Evolutionary conservation across 2,329 filamentous ascomycete genomes (phyloP).

Genomic region (Penicillium aurantiogriseum): DNA sequence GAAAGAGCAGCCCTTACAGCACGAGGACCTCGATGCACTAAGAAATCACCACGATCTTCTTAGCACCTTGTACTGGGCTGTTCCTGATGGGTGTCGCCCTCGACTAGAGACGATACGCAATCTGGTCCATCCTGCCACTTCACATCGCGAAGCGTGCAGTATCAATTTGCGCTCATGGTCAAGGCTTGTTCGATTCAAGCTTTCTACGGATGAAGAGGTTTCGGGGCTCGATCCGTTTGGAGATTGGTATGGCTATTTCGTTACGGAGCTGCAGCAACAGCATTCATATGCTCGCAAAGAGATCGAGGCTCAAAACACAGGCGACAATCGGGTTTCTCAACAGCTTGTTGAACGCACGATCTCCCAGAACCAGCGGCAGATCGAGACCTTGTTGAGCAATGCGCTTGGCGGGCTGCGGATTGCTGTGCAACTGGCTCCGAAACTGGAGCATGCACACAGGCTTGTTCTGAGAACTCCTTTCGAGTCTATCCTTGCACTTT

Average conservation of each 20-base stretch:
- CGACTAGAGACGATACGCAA: constrained; percentile 52
- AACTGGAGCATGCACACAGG: constrained; percentile 41
- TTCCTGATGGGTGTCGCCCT: constrained; percentile 54
- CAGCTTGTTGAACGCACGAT: constrained; percentile 54
- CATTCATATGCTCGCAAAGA: constrained; percentile 58
- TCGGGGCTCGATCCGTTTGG: constrained; percentile 50
- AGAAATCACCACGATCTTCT: constrained; percentile 63
- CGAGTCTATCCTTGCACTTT: constrained; percentile 51
- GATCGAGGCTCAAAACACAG: constrained; percentile 53
- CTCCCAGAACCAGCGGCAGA: constrained; percentile 56
- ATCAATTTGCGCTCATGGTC: constrained; percentile 59
- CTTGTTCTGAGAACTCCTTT: constrained; percentile 48
- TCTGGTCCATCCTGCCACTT: constrained; percentile 56
- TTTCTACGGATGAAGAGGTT: constrained; percentile 52
- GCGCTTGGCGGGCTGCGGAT: constrained; percentile 52
- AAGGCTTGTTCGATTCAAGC: constrained; percentile 57
- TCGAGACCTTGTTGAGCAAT: constrained; percentile 55
- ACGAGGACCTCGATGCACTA: constrained; percentile 56
- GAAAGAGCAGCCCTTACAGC: constrained; percentile 55
- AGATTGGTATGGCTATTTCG: constrained; percentile 56
- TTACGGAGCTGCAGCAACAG: constrained; percentile 53
- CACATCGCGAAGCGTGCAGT: constrained; percentile 59
- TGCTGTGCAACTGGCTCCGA: constrained; percentile 46
- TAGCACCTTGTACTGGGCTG: constrained; percentile 58
- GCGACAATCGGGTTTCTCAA: constrained; percentile 42